Percentiles rank a stretch among this genome's conserved stretches.
Evolutionary conservation across 2,329 filamentous ascomycete species (phyloP).

Genomic region (Cladosporium austrohemisphaericum): DNA sequence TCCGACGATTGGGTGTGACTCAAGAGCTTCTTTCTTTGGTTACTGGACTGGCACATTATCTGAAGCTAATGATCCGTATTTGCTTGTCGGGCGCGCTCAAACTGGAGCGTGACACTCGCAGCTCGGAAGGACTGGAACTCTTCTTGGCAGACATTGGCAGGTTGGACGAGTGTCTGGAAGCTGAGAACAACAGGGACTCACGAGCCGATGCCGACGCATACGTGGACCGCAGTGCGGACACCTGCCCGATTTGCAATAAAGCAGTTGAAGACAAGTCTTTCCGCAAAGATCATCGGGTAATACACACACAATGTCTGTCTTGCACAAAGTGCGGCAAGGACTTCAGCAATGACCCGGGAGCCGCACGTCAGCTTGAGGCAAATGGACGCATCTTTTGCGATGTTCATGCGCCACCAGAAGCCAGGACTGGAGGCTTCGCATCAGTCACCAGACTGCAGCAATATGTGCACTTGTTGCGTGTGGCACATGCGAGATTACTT

Average conservation of each 20-base stretch:
- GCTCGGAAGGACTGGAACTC: constrained; percentile 69
- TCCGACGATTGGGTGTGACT: constrained; percentile 87
- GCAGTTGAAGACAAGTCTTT: constrained; percentile 95
- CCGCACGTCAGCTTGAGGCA: constrained; percentile 66
- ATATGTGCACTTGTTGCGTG: constrained; percentile 87
- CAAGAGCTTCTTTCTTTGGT: constrained; percentile 97
- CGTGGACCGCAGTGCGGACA: constrained; percentile 57
- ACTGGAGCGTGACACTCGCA: constrained; percentile 77
- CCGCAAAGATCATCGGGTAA: constrained; percentile 68
- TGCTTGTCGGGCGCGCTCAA: constrained; percentile 90
- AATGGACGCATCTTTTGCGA: constrained; percentile 68
- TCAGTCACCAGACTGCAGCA: constrained; percentile 84
- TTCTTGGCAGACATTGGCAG: constrained; percentile 82
- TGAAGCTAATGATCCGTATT: constrained; percentile 95
- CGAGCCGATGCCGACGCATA: constrained; percentile 40
- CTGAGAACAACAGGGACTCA: constrained; percentile 56
- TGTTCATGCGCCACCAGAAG: constrained; percentile 44
- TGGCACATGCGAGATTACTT: constrained; percentile 83
- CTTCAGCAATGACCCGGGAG: constrained; percentile 62
- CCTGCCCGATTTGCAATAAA: constrained; percentile 75
- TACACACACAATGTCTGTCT: constrained; percentile 75
- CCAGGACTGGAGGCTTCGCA: constrained; percentile 62
- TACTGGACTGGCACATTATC: constrained; percentile 91
- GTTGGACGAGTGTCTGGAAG: constrained; percentile 71
- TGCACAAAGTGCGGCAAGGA: constrained; percentile 71